A percentile compares a stretch with the other conserved stretches of the same genome.
These are phyloP conservation scores for Raddia guianensis DNA, from an alignment of 176 grass and related monocot species.

Conservation along the genomic window DNA sequence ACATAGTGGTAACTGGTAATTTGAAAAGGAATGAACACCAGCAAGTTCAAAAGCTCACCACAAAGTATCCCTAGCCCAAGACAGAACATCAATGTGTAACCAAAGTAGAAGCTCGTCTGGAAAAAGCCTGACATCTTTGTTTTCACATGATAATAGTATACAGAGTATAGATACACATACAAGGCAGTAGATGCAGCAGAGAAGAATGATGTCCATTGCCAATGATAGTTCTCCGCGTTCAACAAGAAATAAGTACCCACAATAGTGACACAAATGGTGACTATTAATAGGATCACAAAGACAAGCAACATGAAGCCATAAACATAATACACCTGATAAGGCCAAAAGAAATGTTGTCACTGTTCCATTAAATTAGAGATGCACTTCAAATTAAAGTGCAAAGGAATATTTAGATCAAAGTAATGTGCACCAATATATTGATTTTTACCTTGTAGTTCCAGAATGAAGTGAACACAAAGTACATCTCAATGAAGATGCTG, in stretches of 20 bases:
- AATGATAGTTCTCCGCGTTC: constrained; percentile 98
- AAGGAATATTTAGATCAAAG: background rate
- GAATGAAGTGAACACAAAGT: constrained; percentile 99
- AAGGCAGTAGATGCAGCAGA: constrained; percentile 91
- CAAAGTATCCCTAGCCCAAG: constrained; percentile 92
- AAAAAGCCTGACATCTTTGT: constrained; percentile 99
- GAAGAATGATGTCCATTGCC: constrained; percentile 99
- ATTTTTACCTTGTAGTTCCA: constrained; percentile 98
- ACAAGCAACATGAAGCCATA: constrained; percentile 99
- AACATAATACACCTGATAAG: constrained; percentile 87
- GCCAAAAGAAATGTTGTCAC: constrained; percentile 14
- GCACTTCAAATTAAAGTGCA: background rate
- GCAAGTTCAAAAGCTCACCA: constrained; percentile 59
- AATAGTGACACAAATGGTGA: constrained; percentile 94
- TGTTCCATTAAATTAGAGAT: constrained; percentile 14
- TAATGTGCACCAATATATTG: constrained; percentile 20
- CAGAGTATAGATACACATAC: constrained; percentile 93
- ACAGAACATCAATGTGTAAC: constrained; percentile 99
- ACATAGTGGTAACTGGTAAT: background rate
- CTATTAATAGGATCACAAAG: constrained; percentile 96
- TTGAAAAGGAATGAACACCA: constrained; percentile 27
- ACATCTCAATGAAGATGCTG: constrained; percentile 99
- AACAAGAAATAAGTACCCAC: constrained; percentile 98
- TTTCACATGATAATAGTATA: constrained; percentile 97
- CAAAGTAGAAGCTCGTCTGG: constrained; percentile 99